Evolutionary conservation across 2,329 filamentous ascomycete species (phyloP).

Genomic region (Fusarium robinianum): DNA sequence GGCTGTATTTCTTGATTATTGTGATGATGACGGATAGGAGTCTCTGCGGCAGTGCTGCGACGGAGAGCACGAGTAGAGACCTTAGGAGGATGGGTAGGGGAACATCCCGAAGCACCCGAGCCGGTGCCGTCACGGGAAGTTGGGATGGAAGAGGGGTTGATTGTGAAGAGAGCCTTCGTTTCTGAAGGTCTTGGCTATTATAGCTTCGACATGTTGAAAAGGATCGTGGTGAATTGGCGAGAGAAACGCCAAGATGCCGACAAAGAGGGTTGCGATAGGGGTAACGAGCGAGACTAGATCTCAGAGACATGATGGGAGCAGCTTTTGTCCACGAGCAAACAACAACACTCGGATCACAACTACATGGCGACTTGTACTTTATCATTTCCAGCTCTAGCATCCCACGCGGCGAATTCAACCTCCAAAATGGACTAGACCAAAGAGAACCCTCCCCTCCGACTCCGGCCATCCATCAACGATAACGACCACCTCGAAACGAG

Average conservation of each 20-base stretch:
- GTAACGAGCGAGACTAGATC: too few relatives aligned
- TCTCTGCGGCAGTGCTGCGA: slow-evolving; percentile 2
- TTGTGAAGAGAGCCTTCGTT: background rate
- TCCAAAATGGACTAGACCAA: background rate
- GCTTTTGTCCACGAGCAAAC: too few relatives aligned
- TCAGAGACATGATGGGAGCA: too few relatives aligned
- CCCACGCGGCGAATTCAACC: too few relatives aligned
- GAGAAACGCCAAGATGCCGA: too few relatives aligned
- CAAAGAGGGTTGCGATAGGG: too few relatives aligned
- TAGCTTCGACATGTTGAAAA: too few relatives aligned
- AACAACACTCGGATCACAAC: too few relatives aligned
- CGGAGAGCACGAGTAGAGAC: slow-evolving; percentile 9
- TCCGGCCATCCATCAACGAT: background rate
- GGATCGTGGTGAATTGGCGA: too few relatives aligned
- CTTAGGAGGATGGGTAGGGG: slow-evolving; percentile 7
- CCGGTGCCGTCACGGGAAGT: background rate
- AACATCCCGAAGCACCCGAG: slow-evolving; percentile 7
- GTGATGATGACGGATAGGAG: slow-evolving; percentile 6
- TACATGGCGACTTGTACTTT: too few relatives aligned
- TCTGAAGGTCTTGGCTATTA: too few relatives aligned
- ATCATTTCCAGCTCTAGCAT: too few relatives aligned
- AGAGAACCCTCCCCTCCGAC: background rate
- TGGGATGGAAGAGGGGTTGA: background rate
- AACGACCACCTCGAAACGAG: background rate
- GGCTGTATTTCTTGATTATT: slow-evolving; percentile 4